Percentiles rank a stretch among this genome's conserved stretches.
Evolutionary conservation across 305 asterid genomes (phyloP).

Genomic region (Plantago lanceolata): DNA sequence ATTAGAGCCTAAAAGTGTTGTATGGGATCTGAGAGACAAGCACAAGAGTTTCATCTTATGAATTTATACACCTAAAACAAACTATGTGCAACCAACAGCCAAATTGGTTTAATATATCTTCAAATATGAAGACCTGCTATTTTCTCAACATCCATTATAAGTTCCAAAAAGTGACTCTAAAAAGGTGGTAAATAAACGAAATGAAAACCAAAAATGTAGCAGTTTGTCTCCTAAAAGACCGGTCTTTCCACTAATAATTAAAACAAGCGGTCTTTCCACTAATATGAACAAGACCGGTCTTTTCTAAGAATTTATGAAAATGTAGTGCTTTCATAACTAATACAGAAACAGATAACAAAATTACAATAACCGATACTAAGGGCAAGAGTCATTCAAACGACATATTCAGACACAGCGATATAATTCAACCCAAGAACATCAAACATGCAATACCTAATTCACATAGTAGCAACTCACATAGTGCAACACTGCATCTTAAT

Average conservation of each 20-base stretch:
- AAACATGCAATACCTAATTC: too few relatives aligned
- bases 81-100: constrained; percentile 12
- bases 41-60: constrained; percentile 2
- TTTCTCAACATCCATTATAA: background rate
- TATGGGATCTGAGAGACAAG: background rate
- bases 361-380: background rate
- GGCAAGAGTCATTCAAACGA: background rate
- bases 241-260: too few relatives aligned
- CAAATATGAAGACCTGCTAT: background rate
- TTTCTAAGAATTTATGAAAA: too few relatives aligned
- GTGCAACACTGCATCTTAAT: background rate
- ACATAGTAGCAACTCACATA: background rate
- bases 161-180: background rate
- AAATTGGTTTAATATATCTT: background rate
- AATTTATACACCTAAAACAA: background rate
- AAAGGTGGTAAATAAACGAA: background rate
- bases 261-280: too few relatives aligned
- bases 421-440: background rate
- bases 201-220: background rate
- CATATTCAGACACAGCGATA: background rate
- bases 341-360: background rate
- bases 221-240: too few relatives aligned
- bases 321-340: background rate
- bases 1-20: background rate
- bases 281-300: too few relatives aligned